Conservation (phyloP, 2,329 filamentous ascomycete species). For the Ophidiomyces ophidiicola region DNA sequence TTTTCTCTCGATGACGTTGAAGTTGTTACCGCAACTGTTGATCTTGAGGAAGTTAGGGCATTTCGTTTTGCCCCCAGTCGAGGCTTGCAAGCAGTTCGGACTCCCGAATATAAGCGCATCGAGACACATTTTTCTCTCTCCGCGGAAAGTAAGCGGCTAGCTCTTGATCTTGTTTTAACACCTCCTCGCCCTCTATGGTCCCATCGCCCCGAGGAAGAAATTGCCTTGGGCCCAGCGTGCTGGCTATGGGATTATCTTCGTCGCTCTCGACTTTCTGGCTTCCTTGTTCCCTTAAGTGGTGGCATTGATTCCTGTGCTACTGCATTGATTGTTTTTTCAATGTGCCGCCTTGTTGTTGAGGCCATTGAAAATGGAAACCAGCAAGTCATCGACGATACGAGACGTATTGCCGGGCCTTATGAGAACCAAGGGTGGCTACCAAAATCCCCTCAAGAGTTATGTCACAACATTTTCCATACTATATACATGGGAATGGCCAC, state of each 20-base stretch:
- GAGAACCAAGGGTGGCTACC: conserved; percentile 33
- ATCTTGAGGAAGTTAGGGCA: conserved; percentile 55
- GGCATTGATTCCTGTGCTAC: conserved; percentile 25
- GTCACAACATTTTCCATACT: conserved; percentile 46
- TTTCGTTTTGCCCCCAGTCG: conserved; percentile 20
- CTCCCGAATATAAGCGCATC: conserved; percentile 21
- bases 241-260: conserved; percentile 26
- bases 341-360: conserved; percentile 23
- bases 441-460: conserved; percentile 47
- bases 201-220: conserved; percentile 22
- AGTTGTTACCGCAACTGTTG: conserved; percentile 50
- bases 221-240: conserved; percentile 17
- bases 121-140: conserved; percentile 21
- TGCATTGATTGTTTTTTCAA: conserved; percentile 25
- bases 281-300: conserved; percentile 24
- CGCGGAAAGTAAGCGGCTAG: conserved; percentile 16
- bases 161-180: conserved; percentile 14
- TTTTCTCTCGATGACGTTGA: conserved; percentile 48
- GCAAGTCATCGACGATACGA: conserved; percentile 20
- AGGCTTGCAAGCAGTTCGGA: conserved; percentile 21
- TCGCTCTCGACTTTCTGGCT: conserved; percentile 21
- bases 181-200: conserved; percentile 15
- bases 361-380: conserved; percentile 20
- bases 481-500: conserved; percentile 57
- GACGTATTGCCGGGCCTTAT: conserved; percentile 28